A percentile compares a stretch with the other conserved stretches of the same genome.
phyloP scores from a whole-genome alignment of 768 basidiomycete genomes.

The Naganishia friedmannii region DNA sequence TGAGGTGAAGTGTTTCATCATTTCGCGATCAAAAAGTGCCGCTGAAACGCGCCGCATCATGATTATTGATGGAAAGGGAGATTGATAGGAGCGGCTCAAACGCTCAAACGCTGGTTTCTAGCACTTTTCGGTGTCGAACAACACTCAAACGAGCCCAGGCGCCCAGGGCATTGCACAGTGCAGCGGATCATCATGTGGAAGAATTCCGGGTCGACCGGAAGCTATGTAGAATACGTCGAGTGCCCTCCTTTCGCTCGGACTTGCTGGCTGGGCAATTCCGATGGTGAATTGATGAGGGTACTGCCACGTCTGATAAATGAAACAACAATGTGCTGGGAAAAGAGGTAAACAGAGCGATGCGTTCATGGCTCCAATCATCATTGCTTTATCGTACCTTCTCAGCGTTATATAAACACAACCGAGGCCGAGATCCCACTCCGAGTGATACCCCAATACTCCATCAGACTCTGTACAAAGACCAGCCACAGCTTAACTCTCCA shows the following conservation, averaged over 20 bases:
- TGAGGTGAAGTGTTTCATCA: not conserved
- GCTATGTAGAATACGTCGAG: no score
- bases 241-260: constrained; percentile 5
- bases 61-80: not conserved
- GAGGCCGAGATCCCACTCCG: no score
- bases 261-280: not conserved
- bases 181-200: not conserved
- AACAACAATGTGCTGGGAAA: not conserved
- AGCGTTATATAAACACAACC: no score
- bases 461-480: not conserved
- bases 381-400: no score
- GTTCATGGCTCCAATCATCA: no score
- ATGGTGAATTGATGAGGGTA: not conserved
- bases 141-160: not conserved
- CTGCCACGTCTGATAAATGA: not conserved
- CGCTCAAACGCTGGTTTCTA: no score
- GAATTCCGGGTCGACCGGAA: no score
- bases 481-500: not conserved
- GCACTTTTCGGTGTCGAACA: no score
- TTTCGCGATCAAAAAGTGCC: not conserved
- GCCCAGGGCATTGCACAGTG: not conserved
- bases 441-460: not conserved
- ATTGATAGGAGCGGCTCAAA: not conserved
- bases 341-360: not conserved
- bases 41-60: not conserved